Conservation (phyloP, 495 filamentous ascomycete species). For the Xylaria palmicola region DNA sequence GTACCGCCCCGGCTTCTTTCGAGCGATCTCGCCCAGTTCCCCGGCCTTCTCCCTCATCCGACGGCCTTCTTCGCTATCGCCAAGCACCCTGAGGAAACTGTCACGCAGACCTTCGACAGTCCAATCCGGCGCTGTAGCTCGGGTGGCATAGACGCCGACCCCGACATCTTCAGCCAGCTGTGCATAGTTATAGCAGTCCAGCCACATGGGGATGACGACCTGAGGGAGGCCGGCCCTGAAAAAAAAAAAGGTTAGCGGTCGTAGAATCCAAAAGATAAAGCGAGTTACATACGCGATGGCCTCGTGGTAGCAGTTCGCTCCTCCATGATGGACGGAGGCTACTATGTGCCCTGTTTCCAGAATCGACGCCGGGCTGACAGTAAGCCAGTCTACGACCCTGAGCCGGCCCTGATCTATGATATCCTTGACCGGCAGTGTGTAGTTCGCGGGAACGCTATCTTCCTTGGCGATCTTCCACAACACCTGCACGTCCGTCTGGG, state of each 20-base stretch:
- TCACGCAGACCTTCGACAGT: conserved; percentile 26
- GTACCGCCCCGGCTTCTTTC: conserved; percentile 17
- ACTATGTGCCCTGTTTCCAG: conserved; percentile 47
- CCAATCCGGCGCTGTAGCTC: conserved; percentile 29
- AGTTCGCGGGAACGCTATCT: conserved; percentile 17
- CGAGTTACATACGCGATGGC: conserved; percentile 46
- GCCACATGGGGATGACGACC: conserved; percentile 52
- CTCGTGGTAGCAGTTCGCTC: conserved; percentile 55
- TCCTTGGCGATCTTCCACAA: conserved; percentile 46
- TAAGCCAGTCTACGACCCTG: conserved; percentile 46
- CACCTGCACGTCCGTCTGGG: conserved; percentile 37
- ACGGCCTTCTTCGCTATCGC: not conserved
- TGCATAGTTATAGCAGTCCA: conserved; percentile 52
- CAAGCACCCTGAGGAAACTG: conserved; percentile 8
- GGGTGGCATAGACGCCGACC: conserved; percentile 50
- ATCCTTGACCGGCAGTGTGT: conserved; percentile 16
- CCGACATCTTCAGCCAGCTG: conserved; percentile 49
- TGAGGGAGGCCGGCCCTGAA: conserved; percentile 50
- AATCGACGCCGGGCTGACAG: conserved; percentile 47
- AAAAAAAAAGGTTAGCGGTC: conserved; percentile 1
- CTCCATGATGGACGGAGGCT: conserved; percentile 55
- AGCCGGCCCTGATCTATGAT: conserved; percentile 32
- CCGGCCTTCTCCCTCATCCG: conserved; percentile 4
- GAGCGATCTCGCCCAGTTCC: conserved; percentile 10
- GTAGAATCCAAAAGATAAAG: not conserved